Evolutionary conservation across 139 green algal species (phyloP).

Genomic region (Nannochloris sp.): DNA sequence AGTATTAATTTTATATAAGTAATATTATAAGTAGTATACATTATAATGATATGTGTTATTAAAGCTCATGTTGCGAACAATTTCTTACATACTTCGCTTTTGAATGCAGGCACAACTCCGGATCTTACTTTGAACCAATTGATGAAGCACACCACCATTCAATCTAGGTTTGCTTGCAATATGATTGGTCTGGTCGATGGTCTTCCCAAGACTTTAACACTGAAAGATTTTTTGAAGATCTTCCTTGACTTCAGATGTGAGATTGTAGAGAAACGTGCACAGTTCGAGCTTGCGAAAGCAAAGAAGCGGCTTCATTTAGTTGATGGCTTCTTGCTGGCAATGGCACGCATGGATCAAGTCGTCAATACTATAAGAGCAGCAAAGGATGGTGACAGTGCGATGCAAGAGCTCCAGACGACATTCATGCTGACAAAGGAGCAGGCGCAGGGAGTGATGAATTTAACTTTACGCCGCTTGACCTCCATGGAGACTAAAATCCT

Average conservation of each 20-base stretch:
- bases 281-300: slow-evolving; percentile 48
- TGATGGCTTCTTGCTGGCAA: slow-evolving; percentile 64
- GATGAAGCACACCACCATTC: slow-evolving; percentile 73
- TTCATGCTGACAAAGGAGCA: slow-evolving; percentile 59
- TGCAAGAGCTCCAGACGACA: slow-evolving; percentile 30
- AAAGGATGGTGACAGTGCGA: slow-evolving; percentile 49
- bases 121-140: slow-evolving; percentile 73
- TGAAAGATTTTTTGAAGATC: slow-evolving; percentile 61
- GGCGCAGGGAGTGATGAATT: slow-evolving; percentile 68
- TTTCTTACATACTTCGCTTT: neutral
- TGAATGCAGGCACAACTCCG: slow-evolving; percentile 4
- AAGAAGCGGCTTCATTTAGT: slow-evolving; percentile 68
- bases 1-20: no score
- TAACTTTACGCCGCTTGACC: slow-evolving; percentile 82
- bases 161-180: slow-evolving; percentile 71
- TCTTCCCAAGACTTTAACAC: slow-evolving; percentile 45
- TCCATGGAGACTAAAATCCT: slow-evolving; percentile 67
- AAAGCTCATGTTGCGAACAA: no score
- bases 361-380: slow-evolving; percentile 53
- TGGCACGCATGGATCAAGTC: slow-evolving; percentile 65
- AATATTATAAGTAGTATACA: no score
- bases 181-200: slow-evolving; percentile 69
- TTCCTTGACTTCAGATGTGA: slow-evolving; percentile 81
- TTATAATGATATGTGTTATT: no score
- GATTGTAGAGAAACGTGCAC: slow-evolving; percentile 58